A percentile compares a stretch with the other conserved stretches of the same genome.
Evolutionary conservation across 106 monocot genomes (phyloP).

Genomic region (Narthecium ossifragum): DNA sequence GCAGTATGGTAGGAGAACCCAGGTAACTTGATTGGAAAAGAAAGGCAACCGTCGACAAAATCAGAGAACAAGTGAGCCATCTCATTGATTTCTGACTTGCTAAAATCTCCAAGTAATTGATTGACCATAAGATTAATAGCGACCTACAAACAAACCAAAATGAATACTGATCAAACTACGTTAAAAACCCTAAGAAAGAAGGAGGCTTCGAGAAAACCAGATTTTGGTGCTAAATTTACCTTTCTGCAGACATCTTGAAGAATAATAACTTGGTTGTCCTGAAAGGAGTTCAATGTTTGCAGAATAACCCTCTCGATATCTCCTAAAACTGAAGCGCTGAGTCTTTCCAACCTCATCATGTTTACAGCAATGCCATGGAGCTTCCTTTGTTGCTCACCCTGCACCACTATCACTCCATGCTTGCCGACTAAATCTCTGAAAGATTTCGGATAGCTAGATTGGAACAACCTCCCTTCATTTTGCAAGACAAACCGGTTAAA

Average conservation of each 20-base stretch:
- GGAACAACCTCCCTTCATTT: conserved; percentile 34
- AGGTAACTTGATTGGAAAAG: conserved; percentile 32
- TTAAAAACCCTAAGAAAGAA: not conserved
- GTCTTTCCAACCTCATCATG: conserved; percentile 29
- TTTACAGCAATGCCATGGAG: conserved; percentile 32
- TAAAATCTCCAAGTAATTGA: conserved; percentile 30
- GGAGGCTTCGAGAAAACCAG: not conserved
- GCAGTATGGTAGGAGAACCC: conserved; percentile 37
- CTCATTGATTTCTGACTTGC: conserved; percentile 32
- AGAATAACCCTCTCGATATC: conserved; percentile 29
- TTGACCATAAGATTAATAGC: conserved; percentile 45
- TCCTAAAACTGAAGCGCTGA: conserved; percentile 14
- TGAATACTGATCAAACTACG: not conserved
- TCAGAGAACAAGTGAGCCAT: conserved; percentile 33
- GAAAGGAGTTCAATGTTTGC: conserved; percentile 15
- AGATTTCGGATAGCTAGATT: conserved; percentile 42
- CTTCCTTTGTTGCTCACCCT: conserved; percentile 41
- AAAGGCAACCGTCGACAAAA: conserved; percentile 45
- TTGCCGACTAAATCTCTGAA: conserved; percentile 38
- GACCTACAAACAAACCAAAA: conserved; percentile 18
- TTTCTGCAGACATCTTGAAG: conserved; percentile 45
- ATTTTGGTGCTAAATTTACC: conserved; percentile 4
- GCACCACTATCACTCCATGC: conserved; percentile 34
- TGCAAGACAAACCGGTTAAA: conserved; percentile 42
- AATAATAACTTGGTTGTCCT: conserved; percentile 14